These are phyloP conservation scores for Cochlearia excelsa DNA, from an alignment of 345 rosid genomes.

Conservation along the genomic window DNA sequence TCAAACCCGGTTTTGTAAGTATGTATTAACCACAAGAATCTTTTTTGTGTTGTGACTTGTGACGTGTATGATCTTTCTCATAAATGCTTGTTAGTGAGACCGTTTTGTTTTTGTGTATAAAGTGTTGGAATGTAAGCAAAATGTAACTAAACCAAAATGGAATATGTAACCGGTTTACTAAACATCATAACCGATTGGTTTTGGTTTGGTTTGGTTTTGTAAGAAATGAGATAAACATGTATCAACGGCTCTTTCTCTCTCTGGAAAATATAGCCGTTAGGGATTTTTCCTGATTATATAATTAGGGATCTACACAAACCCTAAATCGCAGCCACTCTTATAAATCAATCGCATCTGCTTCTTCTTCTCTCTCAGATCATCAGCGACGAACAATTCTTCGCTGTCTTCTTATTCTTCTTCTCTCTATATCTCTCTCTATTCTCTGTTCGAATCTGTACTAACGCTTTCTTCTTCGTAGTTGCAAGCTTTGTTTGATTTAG, in stretches of 20 bases:
- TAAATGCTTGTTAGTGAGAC: too few species aligned
- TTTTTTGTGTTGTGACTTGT: background rate
- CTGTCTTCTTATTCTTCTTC: background rate
- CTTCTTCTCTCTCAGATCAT: slow-evolving; percentile 12
- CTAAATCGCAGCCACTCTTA: slow-evolving; percentile 5
- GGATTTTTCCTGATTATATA: background rate
- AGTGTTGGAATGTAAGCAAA: too few species aligned
- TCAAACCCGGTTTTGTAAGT: too few species aligned
- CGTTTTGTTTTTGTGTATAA: too few species aligned
- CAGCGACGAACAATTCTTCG: slow-evolving; percentile 18
- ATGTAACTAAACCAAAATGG: background rate
- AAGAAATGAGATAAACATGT: background rate
- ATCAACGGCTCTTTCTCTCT: slow-evolving; percentile 22
- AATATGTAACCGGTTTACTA: too few species aligned
- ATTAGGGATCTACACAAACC: slow-evolving; percentile 2
- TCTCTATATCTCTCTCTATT: background rate
- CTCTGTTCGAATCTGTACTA: slow-evolving; percentile 10
- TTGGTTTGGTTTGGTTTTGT: background rate
- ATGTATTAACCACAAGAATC: too few species aligned
- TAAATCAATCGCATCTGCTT: slow-evolving; percentile 1
- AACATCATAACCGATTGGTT: slow-evolving; percentile 6
- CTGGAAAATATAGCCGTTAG: slow-evolving; percentile 25
- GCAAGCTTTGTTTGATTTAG: slow-evolving; percentile 12
- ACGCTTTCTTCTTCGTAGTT: background rate
- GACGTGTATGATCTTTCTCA: too few species aligned